These are phyloP conservation scores for Globisporangium solare DNA, from an alignment of 352 stramenopile genomes.

Conservation along the genomic window DNA sequence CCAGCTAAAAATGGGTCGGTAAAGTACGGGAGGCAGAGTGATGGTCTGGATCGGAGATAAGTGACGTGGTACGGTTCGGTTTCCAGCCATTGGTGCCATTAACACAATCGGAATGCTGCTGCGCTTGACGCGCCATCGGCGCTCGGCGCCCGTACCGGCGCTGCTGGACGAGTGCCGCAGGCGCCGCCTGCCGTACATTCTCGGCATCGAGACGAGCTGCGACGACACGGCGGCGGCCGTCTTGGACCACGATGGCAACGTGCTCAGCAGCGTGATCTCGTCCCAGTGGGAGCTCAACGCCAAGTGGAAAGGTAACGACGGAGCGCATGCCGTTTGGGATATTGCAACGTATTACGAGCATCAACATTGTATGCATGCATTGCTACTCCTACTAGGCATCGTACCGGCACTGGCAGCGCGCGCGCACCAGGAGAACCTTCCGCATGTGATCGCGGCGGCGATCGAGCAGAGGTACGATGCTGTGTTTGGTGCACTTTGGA, in stretches of 20 bases:
- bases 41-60: not conserved
- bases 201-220: slow-evolving; percentile 96
- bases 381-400: slow-evolving; percentile 72
- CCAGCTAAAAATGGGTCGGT: no score
- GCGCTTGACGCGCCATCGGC: slow-evolving; percentile 5
- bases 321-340: not conserved
- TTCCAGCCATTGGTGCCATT: not conserved
- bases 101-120: not conserved
- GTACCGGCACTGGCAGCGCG: slow-evolving; percentile 92
- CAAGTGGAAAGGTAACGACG: slow-evolving; percentile 65
- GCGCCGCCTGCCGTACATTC: slow-evolving; percentile 56
- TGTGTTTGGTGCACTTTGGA: not conserved
- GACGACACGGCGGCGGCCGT: slow-evolving; percentile 93
- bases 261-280: slow-evolving; percentile 92
- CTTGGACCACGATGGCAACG: slow-evolving; percentile 85
- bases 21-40: no score
- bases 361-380: no score
- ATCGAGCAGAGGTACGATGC: slow-evolving; percentile 81
- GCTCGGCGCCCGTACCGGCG: slow-evolving; percentile 4
- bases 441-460: slow-evolving; percentile 90
- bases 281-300: slow-evolving; percentile 90
- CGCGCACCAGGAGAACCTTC: slow-evolving; percentile 94
- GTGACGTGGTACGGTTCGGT: no score
- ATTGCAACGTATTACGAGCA: not conserved
- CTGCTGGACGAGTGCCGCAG: not conserved